Percentiles rank a stretch among this genome's conserved stretches.
Conservation (phyloP, 2,329 filamentous ascomycete species). For the Cordyceps fumosorosea region DNA sequence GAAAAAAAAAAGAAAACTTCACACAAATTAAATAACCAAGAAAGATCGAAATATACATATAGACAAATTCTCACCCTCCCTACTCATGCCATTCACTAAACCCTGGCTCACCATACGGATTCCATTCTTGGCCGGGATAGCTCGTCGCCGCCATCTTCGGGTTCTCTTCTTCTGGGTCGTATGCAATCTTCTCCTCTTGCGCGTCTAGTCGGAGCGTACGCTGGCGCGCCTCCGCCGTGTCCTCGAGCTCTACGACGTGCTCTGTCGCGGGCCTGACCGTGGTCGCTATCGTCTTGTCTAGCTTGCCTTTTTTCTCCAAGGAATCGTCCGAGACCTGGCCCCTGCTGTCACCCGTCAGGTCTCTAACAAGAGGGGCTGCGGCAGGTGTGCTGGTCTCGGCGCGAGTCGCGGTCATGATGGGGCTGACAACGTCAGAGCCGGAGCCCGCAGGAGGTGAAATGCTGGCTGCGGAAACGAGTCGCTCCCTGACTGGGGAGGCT, state of each 20-base stretch:
- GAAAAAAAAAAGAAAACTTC: not conserved
- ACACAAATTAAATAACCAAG: not conserved
- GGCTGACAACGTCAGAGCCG: not conserved
- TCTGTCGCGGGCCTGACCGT: conserved; percentile 26
- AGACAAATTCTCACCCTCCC: not conserved
- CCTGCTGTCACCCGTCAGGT: conserved; percentile 7
- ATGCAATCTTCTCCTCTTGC: conserved; percentile 50
- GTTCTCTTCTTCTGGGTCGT: conserved; percentile 31
- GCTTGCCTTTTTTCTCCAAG: conserved; percentile 14
- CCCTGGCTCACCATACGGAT: conserved; percentile 40
- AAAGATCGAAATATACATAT: not conserved
- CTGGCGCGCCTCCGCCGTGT: conserved; percentile 38
- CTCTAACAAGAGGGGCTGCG: not conserved
- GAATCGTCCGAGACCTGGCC: conserved; percentile 8
- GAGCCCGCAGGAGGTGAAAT: not conserved
- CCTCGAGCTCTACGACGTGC: conserved; percentile 32
- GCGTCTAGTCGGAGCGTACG: conserved; percentile 36
- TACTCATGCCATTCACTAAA: conserved; percentile 19
- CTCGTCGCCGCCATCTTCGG: conserved; percentile 59
- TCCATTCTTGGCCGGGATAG: conserved; percentile 68
- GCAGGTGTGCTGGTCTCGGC: not conserved
- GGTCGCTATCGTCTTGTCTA: not conserved
- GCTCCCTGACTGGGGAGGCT: not conserved
- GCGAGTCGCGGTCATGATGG: not conserved
- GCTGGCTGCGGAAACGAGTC: not conserved